These are phyloP conservation scores for Aphelidium insulamus DNA, from an alignment of 371 early-diverging fungal species.

Conservation along the genomic window DNA sequence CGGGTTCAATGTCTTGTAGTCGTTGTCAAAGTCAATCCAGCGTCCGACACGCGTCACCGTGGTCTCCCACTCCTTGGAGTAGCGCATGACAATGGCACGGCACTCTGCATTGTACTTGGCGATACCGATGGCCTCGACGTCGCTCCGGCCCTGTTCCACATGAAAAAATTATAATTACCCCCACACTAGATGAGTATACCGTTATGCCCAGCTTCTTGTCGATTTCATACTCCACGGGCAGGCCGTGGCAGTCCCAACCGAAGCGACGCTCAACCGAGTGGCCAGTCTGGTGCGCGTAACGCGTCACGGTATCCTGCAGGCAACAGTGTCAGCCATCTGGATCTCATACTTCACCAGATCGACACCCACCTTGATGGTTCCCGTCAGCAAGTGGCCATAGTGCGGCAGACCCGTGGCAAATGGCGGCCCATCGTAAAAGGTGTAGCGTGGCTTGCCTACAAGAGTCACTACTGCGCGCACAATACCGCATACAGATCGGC, in stretches of 20 bases:
- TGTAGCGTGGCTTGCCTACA: conserved; percentile 60
- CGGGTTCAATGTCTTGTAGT: conserved; percentile 94
- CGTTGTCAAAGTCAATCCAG: conserved; percentile 99
- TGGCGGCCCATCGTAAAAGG: conserved; percentile 99
- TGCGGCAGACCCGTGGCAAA: conserved; percentile 99
- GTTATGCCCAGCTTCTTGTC: conserved; percentile 93
- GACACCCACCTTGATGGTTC: conserved; percentile 87
- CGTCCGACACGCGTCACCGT: conserved; percentile 97
- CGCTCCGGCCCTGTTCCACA: conserved; percentile 33
- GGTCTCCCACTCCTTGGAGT: conserved; percentile 87
- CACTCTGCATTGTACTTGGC: conserved; percentile 98
- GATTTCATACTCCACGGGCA: conserved; percentile 99
- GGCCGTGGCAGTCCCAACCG: conserved; percentile 99
- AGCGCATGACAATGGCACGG: conserved; percentile 95
- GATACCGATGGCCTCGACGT: conserved; percentile 94
- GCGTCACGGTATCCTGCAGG: conserved; percentile 83
- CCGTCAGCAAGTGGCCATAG: conserved; percentile 98
- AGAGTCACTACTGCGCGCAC: too few relatives aligned
- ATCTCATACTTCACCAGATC: conserved; percentile 98
- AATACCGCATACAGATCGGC: too few relatives aligned
- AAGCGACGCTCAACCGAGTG: conserved; percentile 96
- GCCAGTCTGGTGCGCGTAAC: conserved; percentile 94
- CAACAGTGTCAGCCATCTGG: conserved; percentile 34
- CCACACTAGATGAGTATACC: too few relatives aligned
- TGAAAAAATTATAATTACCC: conserved; percentile 3